Evolutionary conservation across 306 rosid species (phyloP), one percentile per base, ranked within the genome.

Genomic region (Comarum palustre): DNA sequence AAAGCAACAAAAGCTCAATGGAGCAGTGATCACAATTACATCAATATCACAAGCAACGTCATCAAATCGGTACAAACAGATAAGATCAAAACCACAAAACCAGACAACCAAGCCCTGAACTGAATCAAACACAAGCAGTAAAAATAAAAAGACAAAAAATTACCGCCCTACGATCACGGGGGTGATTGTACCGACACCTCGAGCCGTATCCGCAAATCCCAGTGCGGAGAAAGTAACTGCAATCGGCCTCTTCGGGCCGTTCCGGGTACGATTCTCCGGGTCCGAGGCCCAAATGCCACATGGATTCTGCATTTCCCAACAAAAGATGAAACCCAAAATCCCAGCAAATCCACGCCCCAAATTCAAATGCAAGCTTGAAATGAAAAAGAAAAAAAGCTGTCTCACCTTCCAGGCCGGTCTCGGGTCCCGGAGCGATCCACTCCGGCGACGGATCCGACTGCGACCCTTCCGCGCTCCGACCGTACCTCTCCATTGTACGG

Each of bases 111-210:
- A 82, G 73, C 81, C 75, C 69, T 66, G 25, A 76, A 70, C 38
- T 54, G 31, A 60, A 51, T 34, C 5, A 76, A 41, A 75, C 9
- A 39, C 16, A 38, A 57, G 22, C 31, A 20, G 60, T 42, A 38
- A 34, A 54, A 75, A 60, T n/a, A 29, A 22, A 8, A 75, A 77
- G 1, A 32, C 79, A 5, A 73, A 71, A 66, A 68, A 43, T 87
- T 88, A 95, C 99, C 88, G 83, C 77, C 72, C 71, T 77, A 75
- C 96, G 95, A 83, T 92, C 90, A 77, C 88, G 96, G 38, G 99
- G 99, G 84, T 95, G 99, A 75, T 95, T 95, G 85, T 84, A 95
- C 83, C 99, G 96, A 83, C 99, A 95, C 63, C 99, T 83, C 0
- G 92, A 43, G 84, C 97, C 99, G 66, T 87, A 95, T 54, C 96